Evolutionary conservation across 164 flowering plant species (phyloP).

Genomic region (Santalum album): DNA sequence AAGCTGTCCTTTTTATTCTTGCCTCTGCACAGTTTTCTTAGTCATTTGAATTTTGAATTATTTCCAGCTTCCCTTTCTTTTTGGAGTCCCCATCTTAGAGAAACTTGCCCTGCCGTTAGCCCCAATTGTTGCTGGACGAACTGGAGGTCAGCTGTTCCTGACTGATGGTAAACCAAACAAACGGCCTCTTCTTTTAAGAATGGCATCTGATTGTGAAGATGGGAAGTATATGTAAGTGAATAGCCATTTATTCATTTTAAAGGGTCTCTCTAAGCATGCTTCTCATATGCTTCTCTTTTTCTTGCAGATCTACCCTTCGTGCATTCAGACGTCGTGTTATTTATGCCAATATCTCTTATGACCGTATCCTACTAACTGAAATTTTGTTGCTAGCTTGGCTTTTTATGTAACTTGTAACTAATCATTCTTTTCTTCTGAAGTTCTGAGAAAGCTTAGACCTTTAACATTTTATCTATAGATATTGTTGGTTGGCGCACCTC

Average conservation of each 20-base stretch:
- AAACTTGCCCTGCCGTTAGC: conserved; percentile 79
- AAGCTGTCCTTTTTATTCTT: too few relatives aligned
- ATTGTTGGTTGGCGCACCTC: conserved; percentile 99
- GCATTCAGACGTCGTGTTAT: conserved; percentile 65
- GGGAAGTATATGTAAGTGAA: conserved; percentile 73
- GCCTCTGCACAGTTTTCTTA: too few relatives aligned
- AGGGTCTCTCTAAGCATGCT: conserved; percentile 4
- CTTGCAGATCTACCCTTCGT: conserved; percentile 80
- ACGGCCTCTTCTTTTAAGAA: conserved; percentile 86
- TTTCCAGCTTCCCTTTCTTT: conserved; percentile 81
- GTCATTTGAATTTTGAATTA: background rate
- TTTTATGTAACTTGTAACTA: conserved; percentile 1
- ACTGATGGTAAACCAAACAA: conserved; percentile 71
- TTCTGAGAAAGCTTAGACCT: conserved; percentile 16
- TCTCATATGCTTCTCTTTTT: conserved; percentile 11
- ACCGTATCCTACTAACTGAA: conserved; percentile 68
- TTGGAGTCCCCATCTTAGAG: conserved; percentile 81
- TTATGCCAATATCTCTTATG: conserved; percentile 92
- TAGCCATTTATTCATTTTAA: background rate
- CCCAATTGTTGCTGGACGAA: conserved; percentile 63
- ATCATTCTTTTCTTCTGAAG: background rate
- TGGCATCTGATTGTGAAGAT: conserved; percentile 88
- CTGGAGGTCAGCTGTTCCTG: conserved; percentile 88
- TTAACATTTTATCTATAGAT: conserved; percentile 53
- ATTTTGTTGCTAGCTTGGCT: background rate